Conservation (phyloP, 768 basidiomycete genomes). For the Pulveroboletus frians region DNA sequence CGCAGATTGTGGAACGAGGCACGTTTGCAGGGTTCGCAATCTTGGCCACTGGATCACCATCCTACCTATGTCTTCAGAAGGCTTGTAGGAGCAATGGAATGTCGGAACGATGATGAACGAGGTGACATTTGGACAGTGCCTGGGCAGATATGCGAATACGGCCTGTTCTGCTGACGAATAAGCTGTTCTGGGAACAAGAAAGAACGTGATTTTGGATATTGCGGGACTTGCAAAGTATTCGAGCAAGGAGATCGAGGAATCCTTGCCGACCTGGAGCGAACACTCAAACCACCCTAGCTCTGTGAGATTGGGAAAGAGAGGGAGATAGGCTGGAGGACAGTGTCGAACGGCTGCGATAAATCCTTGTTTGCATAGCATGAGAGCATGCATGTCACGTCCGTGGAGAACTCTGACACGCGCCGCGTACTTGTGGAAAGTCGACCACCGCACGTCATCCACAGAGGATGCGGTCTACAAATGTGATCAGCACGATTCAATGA, state of each 20-base stretch:
- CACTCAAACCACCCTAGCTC: conserved; percentile 14
- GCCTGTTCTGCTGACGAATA: conserved; percentile 9
- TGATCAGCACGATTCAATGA: neutral
- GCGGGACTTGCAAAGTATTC: conserved; percentile 9
- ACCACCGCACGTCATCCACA: conserved; percentile 14
- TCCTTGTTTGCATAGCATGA: neutral
- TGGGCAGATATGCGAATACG: conserved; percentile 12
- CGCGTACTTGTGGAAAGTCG: conserved; percentile 20
- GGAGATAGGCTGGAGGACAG: conserved; percentile 8
- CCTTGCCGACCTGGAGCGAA: neutral
- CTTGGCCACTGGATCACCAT: conserved; percentile 16
- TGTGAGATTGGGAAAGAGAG: conserved; percentile 21
- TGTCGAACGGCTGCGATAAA: conserved; percentile 8
- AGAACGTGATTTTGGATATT: conserved; percentile 12
- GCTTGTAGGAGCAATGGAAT: conserved; percentile 9
- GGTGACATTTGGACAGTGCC: conserved; percentile 18
- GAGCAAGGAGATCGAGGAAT: conserved; percentile 12
- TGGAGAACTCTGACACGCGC: conserved; percentile 16
- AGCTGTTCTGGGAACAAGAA: conserved; percentile 11
- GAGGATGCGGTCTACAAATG: neutral
- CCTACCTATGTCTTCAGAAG: conserved; percentile 7
- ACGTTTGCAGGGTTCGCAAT: conserved; percentile 7
- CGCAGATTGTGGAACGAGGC: conserved; percentile 9
- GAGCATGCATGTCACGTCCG: neutral
- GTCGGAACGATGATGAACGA: conserved; percentile 10